A percentile compares a stretch with the other conserved stretches of the same genome.
These are phyloP conservation scores for Rhynchosporium agropyri DNA, from an alignment of 2,329 filamentous ascomycete species.

Conservation along the genomic window DNA sequence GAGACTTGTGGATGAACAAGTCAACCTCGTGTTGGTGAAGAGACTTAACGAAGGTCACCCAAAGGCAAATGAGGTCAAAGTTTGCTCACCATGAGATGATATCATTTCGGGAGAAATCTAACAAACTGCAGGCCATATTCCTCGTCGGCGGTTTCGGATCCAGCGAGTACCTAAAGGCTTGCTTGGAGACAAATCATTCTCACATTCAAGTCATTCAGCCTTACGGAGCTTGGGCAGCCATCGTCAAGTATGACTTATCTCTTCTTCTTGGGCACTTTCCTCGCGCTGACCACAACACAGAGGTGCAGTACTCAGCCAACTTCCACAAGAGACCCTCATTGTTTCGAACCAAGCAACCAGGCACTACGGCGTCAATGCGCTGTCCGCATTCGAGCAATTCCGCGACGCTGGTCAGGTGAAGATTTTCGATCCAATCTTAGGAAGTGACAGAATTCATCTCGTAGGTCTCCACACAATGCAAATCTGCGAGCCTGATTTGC, in stretches of 20 bases:
- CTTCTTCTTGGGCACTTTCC: not conserved
- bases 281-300: constrained; percentile 6
- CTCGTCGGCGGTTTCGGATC: constrained; percentile 36
- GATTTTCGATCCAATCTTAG: constrained; percentile 8
- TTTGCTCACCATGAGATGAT: constrained; percentile 32
- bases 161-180: constrained; percentile 41
- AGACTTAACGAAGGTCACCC: constrained; percentile 45
- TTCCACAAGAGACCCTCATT: constrained; percentile 25
- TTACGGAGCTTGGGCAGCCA: constrained; percentile 32
- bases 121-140: constrained; percentile 38
- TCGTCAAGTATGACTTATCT: constrained; percentile 29
- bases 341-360: constrained; percentile 28
- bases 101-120: not conserved
- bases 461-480: not conserved
- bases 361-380: constrained; percentile 33
- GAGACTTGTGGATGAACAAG: constrained; percentile 48
- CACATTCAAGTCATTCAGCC: constrained; percentile 33
- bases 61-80: constrained; percentile 46
- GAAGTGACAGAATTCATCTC: not conserved
- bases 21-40: constrained; percentile 46
- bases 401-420: constrained; percentile 21
- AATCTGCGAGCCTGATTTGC: not conserved
- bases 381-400: not conserved
- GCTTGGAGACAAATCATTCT: constrained; percentile 45
- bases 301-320: constrained; percentile 32